Base-by-base conservation (phyloP, 805 yeast genomes). In the Nakazawaea populi region DNA sequence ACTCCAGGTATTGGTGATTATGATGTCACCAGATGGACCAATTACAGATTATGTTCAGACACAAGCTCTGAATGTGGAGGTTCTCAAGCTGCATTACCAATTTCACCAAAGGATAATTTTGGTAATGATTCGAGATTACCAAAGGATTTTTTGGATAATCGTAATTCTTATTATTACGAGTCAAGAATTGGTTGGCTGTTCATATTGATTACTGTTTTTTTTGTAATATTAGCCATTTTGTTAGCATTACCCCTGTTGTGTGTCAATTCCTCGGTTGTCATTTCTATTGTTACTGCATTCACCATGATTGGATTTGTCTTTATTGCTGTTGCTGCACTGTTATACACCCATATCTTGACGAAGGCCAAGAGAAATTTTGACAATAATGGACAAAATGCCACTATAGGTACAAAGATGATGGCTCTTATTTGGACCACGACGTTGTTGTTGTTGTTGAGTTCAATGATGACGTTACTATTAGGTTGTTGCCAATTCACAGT, bases 81-180 rank as follows among this genome's bases (percentile, higher is more conserved):
- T 24, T 76, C 76, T 60, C 63, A 66, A 44, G 86, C 97, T 18
- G 97, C 88, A n/a, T 83, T 75, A 68, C 89, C 96, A 42, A 81
- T 90, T 63, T 87, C 95, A 29, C 97, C 97, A 31, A 77, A 67
- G 44, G 81, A 80, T 59, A 88, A 89, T 71, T 89, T 89, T 59
- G 76, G 74, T 44, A 73, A 83, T 48, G 60, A 70, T 7, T 58
- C 58, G 2, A 69, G 72, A 52, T 72, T 85, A 34, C 90, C 90
- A 47, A 49, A 58, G 5, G 74, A 71, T 51, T 85, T 85, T 50
- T 62, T 77, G 54, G 62, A 63, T 49, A 73, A 76, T 66, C 78
- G 87, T 72, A 72, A 76, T 57, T 67, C 77, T 12, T 83, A 72
- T 67, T 85, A 71, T 70, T 85, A 82, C 67, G 70, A 85, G 60